Percentiles rank a stretch among this genome's conserved stretches.
Evolutionary conservation across 768 basidiomycete genomes (phyloP).

Genomic region (Boletus reticulatus): DNA sequence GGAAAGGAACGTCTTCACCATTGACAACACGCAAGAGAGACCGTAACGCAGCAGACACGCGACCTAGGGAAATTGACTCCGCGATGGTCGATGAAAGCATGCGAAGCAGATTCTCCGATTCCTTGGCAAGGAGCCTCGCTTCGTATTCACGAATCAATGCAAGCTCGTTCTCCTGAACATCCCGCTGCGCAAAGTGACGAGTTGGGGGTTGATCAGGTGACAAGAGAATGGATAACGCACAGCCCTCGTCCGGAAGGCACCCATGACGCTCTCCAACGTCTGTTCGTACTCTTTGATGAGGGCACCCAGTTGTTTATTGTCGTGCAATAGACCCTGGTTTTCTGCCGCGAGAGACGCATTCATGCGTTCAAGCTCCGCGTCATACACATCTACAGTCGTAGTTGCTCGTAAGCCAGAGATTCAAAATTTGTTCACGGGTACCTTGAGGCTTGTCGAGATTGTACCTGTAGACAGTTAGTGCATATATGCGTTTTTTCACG

Average conservation of each 20-base stretch:
- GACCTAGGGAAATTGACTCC: conserved; percentile 64
- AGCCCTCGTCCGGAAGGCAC: conserved; percentile 83
- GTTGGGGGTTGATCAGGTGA: background rate
- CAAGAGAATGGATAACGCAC: conserved; percentile 48
- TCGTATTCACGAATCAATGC: conserved; percentile 90
- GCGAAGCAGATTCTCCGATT: conserved; percentile 61
- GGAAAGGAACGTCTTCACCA: conserved; percentile 53
- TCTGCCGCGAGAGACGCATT: conserved; percentile 75
- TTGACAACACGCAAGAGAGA: conserved; percentile 64
- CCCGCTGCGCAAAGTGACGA: conserved; percentile 53
- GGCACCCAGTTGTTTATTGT: conserved; percentile 91
- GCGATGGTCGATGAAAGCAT: conserved; percentile 62
- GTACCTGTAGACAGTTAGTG: conserved; percentile 44
- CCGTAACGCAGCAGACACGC: conserved; percentile 68
- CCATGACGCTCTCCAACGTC: conserved; percentile 94
- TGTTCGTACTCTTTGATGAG: conserved; percentile 97
- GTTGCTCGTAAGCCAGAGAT: background rate
- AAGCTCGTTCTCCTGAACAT: conserved; percentile 90
- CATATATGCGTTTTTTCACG: background rate
- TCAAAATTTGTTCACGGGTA: conserved; percentile 24
- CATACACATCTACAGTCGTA: conserved; percentile 71
- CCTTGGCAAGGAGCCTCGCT: conserved; percentile 70
- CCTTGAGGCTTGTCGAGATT: conserved; percentile 89
- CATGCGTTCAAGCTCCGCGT: conserved; percentile 87
- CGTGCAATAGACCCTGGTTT: conserved; percentile 82